Evolutionary conservation across 2,329 filamentous ascomycete genomes (phyloP).

Genomic region (Stagonosporopsis chrysanthemi): DNA sequence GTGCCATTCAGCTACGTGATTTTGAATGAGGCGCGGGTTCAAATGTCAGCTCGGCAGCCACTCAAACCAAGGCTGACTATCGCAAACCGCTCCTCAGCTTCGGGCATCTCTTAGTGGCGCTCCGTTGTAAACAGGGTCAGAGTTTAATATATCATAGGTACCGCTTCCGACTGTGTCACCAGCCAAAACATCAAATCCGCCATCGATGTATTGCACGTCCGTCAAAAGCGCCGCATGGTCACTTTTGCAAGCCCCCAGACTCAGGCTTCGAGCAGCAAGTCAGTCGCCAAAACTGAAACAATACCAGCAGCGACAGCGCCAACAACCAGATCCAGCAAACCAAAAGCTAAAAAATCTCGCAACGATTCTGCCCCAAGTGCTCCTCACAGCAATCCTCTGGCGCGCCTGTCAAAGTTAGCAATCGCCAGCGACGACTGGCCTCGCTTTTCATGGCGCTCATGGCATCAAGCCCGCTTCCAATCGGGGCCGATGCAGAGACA

Average conservation of each 20-base stretch:
- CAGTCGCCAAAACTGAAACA: neutral
- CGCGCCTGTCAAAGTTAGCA: conserved; percentile 7
- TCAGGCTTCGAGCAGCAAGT: conserved; percentile 10
- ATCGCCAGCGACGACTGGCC: conserved; percentile 24
- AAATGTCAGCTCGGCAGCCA: conserved; percentile 21
- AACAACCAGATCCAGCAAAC: neutral
- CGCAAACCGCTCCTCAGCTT: conserved; percentile 24
- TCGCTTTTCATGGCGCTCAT: conserved; percentile 29
- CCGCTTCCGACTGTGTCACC: neutral
- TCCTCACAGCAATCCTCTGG: neutral
- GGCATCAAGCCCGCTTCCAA: conserved; percentile 25
- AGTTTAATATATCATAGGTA: conserved; percentile 15
- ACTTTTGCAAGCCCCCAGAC: conserved; percentile 4
- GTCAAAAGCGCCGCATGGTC: conserved; percentile 7
- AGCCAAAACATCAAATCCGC: neutral
- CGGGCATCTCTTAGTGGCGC: conserved; percentile 12
- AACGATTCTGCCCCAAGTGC: neutral
- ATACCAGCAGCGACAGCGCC: neutral
- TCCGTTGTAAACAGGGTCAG: neutral
- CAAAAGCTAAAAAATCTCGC: neutral
- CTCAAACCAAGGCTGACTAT: conserved; percentile 16
- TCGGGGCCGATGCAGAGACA: conserved; percentile 28
- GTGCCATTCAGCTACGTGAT: conserved; percentile 8
- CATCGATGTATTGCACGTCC: conserved; percentile 9
- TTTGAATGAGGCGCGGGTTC: conserved; percentile 17